Percentiles rank a stretch among this genome's conserved stretches.
Evolutionary conservation across 2,329 filamentous ascomycete species (phyloP).

Genomic region (Fusarium pilosicola): DNA sequence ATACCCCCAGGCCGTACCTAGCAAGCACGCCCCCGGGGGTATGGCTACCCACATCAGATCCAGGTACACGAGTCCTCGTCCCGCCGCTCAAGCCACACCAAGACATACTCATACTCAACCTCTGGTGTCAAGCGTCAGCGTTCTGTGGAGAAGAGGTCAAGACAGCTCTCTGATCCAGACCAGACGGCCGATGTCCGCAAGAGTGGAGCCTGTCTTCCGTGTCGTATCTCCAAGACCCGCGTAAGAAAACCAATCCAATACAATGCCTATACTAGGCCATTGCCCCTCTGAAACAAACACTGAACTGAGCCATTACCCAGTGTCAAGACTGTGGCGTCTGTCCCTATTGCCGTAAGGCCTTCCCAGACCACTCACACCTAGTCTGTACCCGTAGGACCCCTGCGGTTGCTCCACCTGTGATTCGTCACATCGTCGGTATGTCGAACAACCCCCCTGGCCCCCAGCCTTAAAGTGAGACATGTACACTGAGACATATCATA

Average conservation of each 20-base stretch:
- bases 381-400: constrained; percentile 53
- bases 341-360: constrained; percentile 54
- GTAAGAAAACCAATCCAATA: constrained; percentile 51
- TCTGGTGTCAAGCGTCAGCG: constrained; percentile 51
- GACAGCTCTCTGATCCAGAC: constrained; percentile 52
- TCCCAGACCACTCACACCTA: constrained; percentile 53
- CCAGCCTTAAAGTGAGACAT: constrained; percentile 38
- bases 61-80: constrained; percentile 46
- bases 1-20: constrained; percentile 50
- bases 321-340: constrained; percentile 55
- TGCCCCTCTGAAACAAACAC: constrained; percentile 26
- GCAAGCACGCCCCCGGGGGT: constrained; percentile 47
- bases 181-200: constrained; percentile 62
- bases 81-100: constrained; percentile 36
- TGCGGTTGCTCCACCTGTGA: constrained; percentile 51
- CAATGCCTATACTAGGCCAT: constrained; percentile 25
- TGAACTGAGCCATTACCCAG: constrained; percentile 47
- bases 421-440: constrained; percentile 53
- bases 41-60: constrained; percentile 49
- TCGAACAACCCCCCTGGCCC: constrained; percentile 30
- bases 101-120: constrained; percentile 25
- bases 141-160: constrained; percentile 51
- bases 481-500: constrained; percentile 40
- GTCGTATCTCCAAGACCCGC: constrained; percentile 58
- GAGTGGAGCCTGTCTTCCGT: constrained; percentile 59